phyloP scores from a whole-genome alignment of 176 grass and related monocot genomes.

The Paspalum notatum region DNA sequence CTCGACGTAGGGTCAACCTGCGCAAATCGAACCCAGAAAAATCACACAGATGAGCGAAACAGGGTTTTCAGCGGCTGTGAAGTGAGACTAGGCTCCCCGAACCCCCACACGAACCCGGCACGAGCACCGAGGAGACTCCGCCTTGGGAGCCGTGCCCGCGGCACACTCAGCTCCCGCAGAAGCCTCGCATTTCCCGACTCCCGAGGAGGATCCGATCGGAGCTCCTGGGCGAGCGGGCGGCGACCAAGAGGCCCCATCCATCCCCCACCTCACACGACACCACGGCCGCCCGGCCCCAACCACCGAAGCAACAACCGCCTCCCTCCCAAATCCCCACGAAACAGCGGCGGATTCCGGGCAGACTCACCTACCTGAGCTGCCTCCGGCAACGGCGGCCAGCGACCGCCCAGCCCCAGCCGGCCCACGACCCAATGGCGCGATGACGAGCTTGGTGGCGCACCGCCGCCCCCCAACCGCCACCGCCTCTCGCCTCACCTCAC shows the following conservation, averaged over 20 bases:
- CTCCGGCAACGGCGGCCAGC: constrained; percentile 2
- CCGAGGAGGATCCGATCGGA: constrained; percentile 48
- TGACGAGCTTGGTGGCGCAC: neutral
- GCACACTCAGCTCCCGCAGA: neutral
- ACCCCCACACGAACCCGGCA: constrained; percentile 7
- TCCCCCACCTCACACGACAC: neutral
- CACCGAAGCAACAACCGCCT: constrained; percentile 38
- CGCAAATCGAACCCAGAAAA: constrained; percentile 33
- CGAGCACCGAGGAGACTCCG: constrained; percentile 3
- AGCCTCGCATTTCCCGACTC: constrained; percentile 37
- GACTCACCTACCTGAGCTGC: constrained; percentile 46
- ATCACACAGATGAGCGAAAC: neutral
- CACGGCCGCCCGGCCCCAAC: constrained; percentile 18
- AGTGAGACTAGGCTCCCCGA: constrained; percentile 19
- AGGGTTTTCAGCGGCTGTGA: constrained; percentile 2
- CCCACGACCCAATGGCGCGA: constrained; percentile 33
- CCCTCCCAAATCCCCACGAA: constrained; percentile 30
- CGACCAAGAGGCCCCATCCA: neutral
- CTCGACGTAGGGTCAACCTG: constrained; percentile 52
- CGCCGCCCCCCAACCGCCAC: neutral
- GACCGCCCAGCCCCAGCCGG: neutral
- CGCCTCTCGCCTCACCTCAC: constrained; percentile 9
- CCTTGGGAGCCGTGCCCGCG: constrained; percentile 26
- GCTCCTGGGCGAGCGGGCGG: neutral
- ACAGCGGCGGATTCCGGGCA: constrained; percentile 23